Evolutionary conservation across 164 flowering plant genomes (phyloP).

Genomic region (Pachysandra terminalis): DNA sequence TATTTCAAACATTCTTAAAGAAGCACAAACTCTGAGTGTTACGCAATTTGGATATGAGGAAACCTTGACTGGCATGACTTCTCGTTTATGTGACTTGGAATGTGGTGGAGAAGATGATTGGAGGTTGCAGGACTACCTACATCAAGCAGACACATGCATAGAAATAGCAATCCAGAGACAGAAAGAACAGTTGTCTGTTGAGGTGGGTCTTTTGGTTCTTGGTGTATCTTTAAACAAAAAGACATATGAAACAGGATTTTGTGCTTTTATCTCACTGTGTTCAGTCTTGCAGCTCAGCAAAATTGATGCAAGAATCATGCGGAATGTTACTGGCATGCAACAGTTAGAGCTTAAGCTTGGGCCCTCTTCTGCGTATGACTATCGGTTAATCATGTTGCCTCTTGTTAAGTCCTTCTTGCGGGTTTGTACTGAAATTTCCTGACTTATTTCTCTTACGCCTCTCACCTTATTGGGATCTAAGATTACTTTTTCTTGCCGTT

Average conservation of each 20-base stretch:
- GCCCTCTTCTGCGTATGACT: slow-evolving; percentile 65
- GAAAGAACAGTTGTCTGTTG: slow-evolving; percentile 75
- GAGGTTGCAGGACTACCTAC: slow-evolving; percentile 66
- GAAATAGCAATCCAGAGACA: slow-evolving; percentile 79
- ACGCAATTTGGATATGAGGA: slow-evolving; percentile 73
- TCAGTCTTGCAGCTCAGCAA: slow-evolving; percentile 74
- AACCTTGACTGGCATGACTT: slow-evolving; percentile 44
- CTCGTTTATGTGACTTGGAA: slow-evolving; percentile 76
- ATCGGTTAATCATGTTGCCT: slow-evolving; percentile 62
- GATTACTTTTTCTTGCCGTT: slow-evolving; percentile 6
- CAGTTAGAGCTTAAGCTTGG: slow-evolving; percentile 81
- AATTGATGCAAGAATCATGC: slow-evolving; percentile 82
- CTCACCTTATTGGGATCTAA: slow-evolving; percentile 3
- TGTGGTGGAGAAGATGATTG: slow-evolving; percentile 76
- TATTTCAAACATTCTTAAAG: slow-evolving; percentile 68
- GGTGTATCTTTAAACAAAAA: slow-evolving; percentile 4
- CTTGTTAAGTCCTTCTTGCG: slow-evolving; percentile 73
- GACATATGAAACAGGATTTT: slow-evolving; percentile 9
- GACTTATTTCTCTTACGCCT: background rate
- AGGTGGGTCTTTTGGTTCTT: too few relatives aligned
- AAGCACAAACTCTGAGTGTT: slow-evolving; percentile 59
- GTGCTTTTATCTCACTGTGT: slow-evolving; percentile 21
- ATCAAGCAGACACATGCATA: slow-evolving; percentile 68
- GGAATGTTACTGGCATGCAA: slow-evolving; percentile 65
- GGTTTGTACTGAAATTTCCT: slow-evolving; percentile 42